Evolutionary conservation across 805 yeast species (phyloP), one percentile per base, ranked within the genome.

Genomic region (Schizosaccharomyces osmophilus): DNA sequence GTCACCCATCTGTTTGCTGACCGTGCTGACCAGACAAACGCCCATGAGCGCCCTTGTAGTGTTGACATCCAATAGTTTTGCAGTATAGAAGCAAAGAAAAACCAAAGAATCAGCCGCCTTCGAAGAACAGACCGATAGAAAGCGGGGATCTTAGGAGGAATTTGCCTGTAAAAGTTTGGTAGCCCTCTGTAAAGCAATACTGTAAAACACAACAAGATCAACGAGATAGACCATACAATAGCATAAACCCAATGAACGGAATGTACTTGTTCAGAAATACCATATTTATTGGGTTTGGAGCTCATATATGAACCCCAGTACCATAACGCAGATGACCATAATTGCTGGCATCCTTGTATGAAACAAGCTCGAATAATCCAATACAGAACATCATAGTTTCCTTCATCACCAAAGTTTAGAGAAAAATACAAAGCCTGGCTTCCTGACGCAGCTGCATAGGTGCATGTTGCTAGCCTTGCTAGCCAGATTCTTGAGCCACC

Each of bases 271-370:
- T 24, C 51, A 8, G 51, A 45, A 45, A 45, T 4, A 11, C 51
- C 51, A n/a, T 11, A 19, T 45, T 24, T 45, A n/a, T 45, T 45
- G 5, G 51, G 51, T 45, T 45, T 45, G 13, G 22, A n/a, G 13
- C 13, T 36, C 4, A 22, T 19, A 11, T 41, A 41, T 19, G 61
- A 32, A 22, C 61, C 61, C 61, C 61, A 59, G 41, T 39, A 59
- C 61, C 61, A 59, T 29, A 59, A 19, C 2, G 61, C 61, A 17
- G 61, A 55, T 17, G 54, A 39, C 54, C 54, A 59, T 11, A 59
- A 9, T 43, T 59, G 61, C 41, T 59, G 61, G 4, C 55, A 22
- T 41, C 61, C 61, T 48, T 59, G 61, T 11, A 59, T 48, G 55
- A 41, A 24, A 59, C 54, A 39, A 29, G 61, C 61, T 19, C 61